phyloP scores from a whole-genome alignment of 805 yeast species.

The Metschnikowia gelsemii region DNA sequence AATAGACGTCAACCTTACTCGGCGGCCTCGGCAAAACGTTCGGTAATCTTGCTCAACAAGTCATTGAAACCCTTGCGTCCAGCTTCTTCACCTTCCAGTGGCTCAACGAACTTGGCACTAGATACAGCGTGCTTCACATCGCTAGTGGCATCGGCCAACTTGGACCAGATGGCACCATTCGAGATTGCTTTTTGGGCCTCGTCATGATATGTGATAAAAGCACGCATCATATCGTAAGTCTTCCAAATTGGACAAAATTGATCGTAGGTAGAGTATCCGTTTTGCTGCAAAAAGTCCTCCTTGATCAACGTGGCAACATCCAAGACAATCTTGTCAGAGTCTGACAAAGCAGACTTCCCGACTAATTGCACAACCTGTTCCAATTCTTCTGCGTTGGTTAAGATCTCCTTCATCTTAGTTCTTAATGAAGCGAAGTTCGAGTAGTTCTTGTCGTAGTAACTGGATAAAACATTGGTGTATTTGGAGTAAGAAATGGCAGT shows the following conservation, averaged over 20 bases:
- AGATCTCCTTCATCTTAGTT: slow-evolving; percentile 88
- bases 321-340: slow-evolving; percentile 92
- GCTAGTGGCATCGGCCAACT: slow-evolving; percentile 81
- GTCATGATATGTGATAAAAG: slow-evolving; percentile 85
- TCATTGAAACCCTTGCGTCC: slow-evolving; percentile 75
- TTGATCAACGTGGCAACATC: slow-evolving; percentile 90
- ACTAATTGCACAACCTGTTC: slow-evolving; percentile 99
- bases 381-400: slow-evolving; percentile 95
- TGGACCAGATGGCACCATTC: slow-evolving; percentile 92
- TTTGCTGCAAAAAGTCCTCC: slow-evolving; percentile 98
- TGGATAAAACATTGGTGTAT: slow-evolving; percentile 83
- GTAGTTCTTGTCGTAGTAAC: slow-evolving; percentile 79
- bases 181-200: slow-evolving; percentile 98
- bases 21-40: slow-evolving; percentile 92
- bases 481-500: slow-evolving; percentile 96
- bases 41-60: slow-evolving; percentile 72
- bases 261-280: slow-evolving; percentile 97
- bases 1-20: slow-evolving; percentile 49
- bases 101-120: slow-evolving; percentile 94
- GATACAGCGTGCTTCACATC: slow-evolving; percentile 94
- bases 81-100: slow-evolving; percentile 83
- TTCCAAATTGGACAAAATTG: slow-evolving; percentile 99
- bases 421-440: slow-evolving; percentile 92
- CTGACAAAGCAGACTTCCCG: slow-evolving; percentile 97
- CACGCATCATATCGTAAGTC: slow-evolving; percentile 97